Evolutionary conservation across 2,329 filamentous ascomycete species (phyloP).

Genomic region (Colletotrichum sp.): DNA sequence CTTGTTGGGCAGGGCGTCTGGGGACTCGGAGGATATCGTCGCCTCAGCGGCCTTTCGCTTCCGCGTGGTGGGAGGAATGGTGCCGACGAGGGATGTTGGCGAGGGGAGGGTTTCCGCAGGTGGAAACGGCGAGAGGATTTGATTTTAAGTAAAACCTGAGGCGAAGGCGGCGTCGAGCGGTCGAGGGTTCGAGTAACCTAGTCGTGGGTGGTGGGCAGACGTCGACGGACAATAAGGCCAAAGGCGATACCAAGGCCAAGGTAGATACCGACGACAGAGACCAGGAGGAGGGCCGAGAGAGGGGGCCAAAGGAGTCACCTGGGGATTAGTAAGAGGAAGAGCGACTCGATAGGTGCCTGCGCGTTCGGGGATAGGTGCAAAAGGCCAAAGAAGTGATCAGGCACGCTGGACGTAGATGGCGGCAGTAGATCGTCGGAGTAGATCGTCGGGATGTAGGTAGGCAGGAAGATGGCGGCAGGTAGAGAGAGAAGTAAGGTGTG

Average conservation of each 20-base stretch:
- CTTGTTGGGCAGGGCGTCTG: conserved; percentile 53
- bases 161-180: not conserved
- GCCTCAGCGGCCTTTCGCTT: conserved; percentile 72
- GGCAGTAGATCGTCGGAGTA: not conserved
- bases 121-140: not conserved
- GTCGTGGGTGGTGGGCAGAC: not conserved
- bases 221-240: not conserved
- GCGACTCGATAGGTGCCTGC: not conserved
- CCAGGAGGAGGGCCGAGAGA: not conserved
- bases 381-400: not conserved
- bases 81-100: conserved; percentile 40
- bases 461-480: not conserved
- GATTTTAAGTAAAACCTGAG: not conserved
- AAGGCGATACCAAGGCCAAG: not conserved
- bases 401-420: not conserved
- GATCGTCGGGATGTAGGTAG: not conserved
- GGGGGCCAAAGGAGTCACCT: not conserved
- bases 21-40: conserved; percentile 55
- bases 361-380: not conserved
- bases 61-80: conserved; percentile 63
- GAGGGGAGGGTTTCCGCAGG: conserved; percentile 13
- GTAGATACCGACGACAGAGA: not conserved
- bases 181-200: not conserved
- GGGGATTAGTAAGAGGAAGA: not conserved
- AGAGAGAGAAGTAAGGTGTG: not conserved